Evolutionary conservation across 768 basidiomycete genomes (phyloP).

Genomic region (Phlebiopsis flavidoalba): DNA sequence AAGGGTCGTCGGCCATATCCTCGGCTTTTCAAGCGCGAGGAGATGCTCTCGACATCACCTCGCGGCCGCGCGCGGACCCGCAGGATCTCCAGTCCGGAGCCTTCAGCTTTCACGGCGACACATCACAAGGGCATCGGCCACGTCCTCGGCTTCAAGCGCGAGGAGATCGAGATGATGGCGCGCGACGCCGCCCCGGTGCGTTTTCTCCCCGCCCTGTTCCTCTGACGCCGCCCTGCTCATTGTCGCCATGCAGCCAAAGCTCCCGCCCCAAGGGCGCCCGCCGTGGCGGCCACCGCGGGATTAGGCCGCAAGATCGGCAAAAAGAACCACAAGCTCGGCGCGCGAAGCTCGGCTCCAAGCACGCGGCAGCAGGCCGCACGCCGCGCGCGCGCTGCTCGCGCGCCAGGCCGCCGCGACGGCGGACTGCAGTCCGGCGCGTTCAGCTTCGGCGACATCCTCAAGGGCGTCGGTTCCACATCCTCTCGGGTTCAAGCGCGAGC

Average conservation of each 20-base stretch:
- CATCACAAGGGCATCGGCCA: background rate
- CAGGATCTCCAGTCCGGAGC: conserved; percentile 1
- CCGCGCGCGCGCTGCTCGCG: background rate
- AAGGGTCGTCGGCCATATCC: background rate
- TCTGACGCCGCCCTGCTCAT: background rate
- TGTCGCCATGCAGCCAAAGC: background rate
- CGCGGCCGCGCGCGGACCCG: too few relatives aligned
- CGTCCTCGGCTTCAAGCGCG: conserved; percentile 1
- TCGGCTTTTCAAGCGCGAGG: conserved; percentile 3
- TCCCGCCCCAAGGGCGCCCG: background rate
- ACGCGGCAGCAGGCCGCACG: background rate
- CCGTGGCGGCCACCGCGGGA: background rate
- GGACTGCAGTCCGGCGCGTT: conserved; percentile 2
- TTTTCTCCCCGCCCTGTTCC: background rate
- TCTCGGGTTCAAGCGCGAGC: background rate
- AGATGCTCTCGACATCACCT: too few relatives aligned
- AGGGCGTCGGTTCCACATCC: background rate
- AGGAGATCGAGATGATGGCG: conserved; percentile 4
- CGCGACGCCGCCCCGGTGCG: background rate
- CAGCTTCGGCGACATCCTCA: conserved; percentile 5
- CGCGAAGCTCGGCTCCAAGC: background rate
- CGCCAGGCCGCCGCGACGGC: background rate
- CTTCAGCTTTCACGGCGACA: background rate
- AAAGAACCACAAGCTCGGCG: background rate
- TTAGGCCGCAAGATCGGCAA: background rate